Evolutionary conservation across 192 early-diverging fungal genomes (phyloP).

Genomic region (Kickxella alabastrina): DNA sequence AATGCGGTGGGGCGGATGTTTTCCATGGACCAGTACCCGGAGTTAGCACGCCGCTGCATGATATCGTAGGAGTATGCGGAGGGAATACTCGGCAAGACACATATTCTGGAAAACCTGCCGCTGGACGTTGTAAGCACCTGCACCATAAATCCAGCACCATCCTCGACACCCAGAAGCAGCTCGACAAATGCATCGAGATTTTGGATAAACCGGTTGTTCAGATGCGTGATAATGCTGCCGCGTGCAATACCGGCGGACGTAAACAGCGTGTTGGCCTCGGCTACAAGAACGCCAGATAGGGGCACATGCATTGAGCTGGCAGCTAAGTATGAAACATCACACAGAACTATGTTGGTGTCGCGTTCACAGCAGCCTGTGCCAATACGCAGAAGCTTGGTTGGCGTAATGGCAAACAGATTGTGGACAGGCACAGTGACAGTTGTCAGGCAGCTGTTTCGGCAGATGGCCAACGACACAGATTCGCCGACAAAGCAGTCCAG

Average conservation of each 20-base stretch:
- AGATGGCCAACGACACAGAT: slow-evolving; percentile 47
- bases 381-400: slow-evolving; percentile 74
- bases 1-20: not conserved
- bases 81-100: not conserved
- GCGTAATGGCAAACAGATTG: slow-evolving; percentile 67
- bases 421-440: slow-evolving; percentile 53
- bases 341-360: slow-evolving; percentile 50
- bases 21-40: slow-evolving; percentile 3
- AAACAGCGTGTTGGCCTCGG: slow-evolving; percentile 1
- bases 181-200: not conserved
- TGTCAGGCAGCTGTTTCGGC: slow-evolving; percentile 48
- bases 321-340: slow-evolving; percentile 62
- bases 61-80: not conserved
- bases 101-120: not conserved
- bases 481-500: slow-evolving; percentile 56
- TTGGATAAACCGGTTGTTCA: not conserved
- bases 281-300: not conserved
- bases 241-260: not conserved
- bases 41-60: not conserved
- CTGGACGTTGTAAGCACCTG: not conserved
- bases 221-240: not conserved
- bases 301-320: slow-evolving; percentile 23
- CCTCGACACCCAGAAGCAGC: not conserved
- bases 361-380: slow-evolving; percentile 51
- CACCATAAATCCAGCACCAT: not conserved